phyloP scores from a whole-genome alignment of 352 stramenopile genomes.

The Phytophthora niederhauseri region DNA sequence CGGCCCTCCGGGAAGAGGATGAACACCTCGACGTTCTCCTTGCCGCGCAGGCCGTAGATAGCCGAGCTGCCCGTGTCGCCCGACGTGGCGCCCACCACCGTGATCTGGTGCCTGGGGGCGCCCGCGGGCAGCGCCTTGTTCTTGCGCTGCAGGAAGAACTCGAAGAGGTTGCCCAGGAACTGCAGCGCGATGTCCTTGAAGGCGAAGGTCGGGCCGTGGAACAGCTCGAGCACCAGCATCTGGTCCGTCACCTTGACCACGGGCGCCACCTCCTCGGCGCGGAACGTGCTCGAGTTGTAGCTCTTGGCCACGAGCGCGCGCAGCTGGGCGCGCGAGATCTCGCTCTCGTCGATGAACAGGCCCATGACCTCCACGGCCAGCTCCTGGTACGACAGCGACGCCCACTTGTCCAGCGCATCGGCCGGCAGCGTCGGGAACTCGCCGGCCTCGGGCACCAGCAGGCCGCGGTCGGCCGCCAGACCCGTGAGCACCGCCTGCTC shows the following conservation, averaged over 20 bases:
- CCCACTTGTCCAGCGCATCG: slow-evolving; percentile 80
- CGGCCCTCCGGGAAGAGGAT: slow-evolving; percentile 98
- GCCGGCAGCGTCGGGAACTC: slow-evolving; percentile 80
- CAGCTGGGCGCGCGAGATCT: slow-evolving; percentile 94
- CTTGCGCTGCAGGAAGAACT: slow-evolving; percentile 97
- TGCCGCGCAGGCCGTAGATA: slow-evolving; percentile 98
- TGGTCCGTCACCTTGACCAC: slow-evolving; percentile 92
- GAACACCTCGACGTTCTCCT: slow-evolving; percentile 98
- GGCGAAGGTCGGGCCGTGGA: slow-evolving; percentile 99
- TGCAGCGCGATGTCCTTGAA: slow-evolving; percentile 99
- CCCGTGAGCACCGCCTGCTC: slow-evolving; percentile 89
- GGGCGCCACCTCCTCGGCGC: slow-evolving; percentile 93
- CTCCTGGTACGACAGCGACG: slow-evolving; percentile 93
- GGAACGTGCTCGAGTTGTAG: slow-evolving; percentile 93
- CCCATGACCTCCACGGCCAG: slow-evolving; percentile 96
- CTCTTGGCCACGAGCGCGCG: slow-evolving; percentile 92
- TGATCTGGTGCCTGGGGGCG: slow-evolving; percentile 86
- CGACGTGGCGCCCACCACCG: slow-evolving; percentile 97
- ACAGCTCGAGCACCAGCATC: slow-evolving; percentile 96
- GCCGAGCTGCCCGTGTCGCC: slow-evolving; percentile 98
- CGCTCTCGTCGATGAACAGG: slow-evolving; percentile 95
- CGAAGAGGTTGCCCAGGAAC: slow-evolving; percentile 99
- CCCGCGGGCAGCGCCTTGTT: slow-evolving; percentile 65
- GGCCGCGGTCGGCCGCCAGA: slow-evolving; percentile 80
- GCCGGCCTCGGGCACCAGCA: slow-evolving; percentile 80